Evolutionary conservation across 495 filamentous ascomycete genomes (phyloP).

Genomic region (Hypoxylon rickii): DNA sequence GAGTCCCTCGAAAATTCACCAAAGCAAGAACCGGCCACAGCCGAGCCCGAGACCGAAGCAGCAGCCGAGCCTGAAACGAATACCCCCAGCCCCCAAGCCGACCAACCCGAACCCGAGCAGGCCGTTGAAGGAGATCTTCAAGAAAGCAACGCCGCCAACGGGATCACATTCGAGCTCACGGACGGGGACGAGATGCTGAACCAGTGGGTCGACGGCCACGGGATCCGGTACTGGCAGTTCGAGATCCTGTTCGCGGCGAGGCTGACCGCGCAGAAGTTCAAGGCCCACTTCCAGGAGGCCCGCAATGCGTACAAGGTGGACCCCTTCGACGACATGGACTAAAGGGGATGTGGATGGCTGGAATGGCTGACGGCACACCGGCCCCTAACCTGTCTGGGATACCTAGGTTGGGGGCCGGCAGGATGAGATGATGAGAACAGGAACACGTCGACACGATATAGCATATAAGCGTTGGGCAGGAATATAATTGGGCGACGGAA

Average conservation of each 20-base stretch:
- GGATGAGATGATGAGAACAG: no score
- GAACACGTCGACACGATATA: no score
- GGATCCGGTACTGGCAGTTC: conserved; percentile 25
- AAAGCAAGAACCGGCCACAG: background rate
- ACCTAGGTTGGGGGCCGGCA: no score
- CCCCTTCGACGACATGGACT: conserved; percentile 16
- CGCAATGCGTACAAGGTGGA: conserved; percentile 15
- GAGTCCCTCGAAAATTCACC: background rate
- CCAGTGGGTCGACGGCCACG: background rate
- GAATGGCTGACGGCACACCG: background rate
- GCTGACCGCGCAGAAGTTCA: background rate
- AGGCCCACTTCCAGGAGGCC: conserved; percentile 6
- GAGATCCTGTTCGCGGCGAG: conserved; percentile 10
- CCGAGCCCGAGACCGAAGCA: background rate
- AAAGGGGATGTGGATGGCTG: background rate
- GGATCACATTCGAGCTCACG: no score
- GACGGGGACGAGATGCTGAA: conserved; percentile 1
- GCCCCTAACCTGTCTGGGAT: no score
- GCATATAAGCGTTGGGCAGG: no score
- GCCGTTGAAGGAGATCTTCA: background rate
- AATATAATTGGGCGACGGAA: no score
- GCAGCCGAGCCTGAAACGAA: no score
- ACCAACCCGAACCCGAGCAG: background rate
- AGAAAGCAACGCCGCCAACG: no score
- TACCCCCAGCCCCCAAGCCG: no score